Base-by-base conservation (phyloP, 2,329 filamentous ascomycete species). In the Furcasterigmium furcatum region DNA sequence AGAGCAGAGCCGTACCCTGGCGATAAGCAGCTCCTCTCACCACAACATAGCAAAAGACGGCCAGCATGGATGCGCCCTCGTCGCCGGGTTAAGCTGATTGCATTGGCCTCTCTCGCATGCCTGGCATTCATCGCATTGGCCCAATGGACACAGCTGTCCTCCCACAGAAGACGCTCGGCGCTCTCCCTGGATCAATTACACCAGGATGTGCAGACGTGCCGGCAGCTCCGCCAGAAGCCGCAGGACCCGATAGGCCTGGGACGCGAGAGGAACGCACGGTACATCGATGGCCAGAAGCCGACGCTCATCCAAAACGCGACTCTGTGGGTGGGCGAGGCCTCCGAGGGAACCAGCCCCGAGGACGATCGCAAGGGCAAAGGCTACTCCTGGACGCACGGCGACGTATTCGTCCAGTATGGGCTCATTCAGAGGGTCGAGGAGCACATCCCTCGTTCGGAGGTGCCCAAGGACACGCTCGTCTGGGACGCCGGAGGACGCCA, bases 231-330 rank as follows among this genome's bases (percentile, higher is more conserved):
- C 29, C 63, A 65, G 38, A 77, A 73, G 53, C 81, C 82, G 0
- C 57, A 70, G 41, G 79, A 84, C 49, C 79, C 80, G 1, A 70
- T 70, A 29, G 79, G 79, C 18, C 57, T 67, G 5, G 78, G 79
- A 4, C 77, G 84, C 18, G 70, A 78, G 25, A 71, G 71, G 53
- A 87, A 82, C 58, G 80, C 79, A 18, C 74, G 84, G 40, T 83
- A 78, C 56, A 61, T 84, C 36, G 70, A 79, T 4, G 79, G 80
- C 43, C 72, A 76, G 44, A 75, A 73, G 50, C 75, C 83, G 0
- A 80, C 80, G 0, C 70, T 87, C 34, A 84, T 87, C 52, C 77
- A 73, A 49, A 87, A 87, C 57, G 83, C 83, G 5, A 82, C 77
- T 2, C 71, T 87, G 18, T 87, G 83, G 84, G 69, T 79, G 4